Conservation (phyloP, 805 yeast genomes). For the Kodamaea leandrae region DNA sequence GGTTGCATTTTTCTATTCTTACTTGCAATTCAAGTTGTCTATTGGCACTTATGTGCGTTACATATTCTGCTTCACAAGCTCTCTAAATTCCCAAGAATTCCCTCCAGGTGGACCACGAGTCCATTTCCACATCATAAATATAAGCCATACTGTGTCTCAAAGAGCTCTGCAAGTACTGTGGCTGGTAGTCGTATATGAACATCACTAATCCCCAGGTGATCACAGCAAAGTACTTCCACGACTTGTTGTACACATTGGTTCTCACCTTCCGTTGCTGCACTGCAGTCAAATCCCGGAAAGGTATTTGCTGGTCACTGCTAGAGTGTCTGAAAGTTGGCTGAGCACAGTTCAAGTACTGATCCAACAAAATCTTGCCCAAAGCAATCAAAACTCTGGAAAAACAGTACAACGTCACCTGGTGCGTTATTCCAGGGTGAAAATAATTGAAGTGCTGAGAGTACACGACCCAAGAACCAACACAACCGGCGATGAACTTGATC, state of each 20-base stretch:
- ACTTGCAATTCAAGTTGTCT: too few species aligned
- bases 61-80: too few species aligned
- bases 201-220: conserved; percentile 72
- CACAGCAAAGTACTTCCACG: conserved; percentile 62
- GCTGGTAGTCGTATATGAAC: conserved; percentile 64
- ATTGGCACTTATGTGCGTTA: too few species aligned
- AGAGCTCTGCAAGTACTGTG: conserved; percentile 59
- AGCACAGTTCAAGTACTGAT: conserved; percentile 32
- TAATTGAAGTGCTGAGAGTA: conserved; percentile 44
- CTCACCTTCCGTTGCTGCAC: conserved; percentile 35
- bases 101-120: conserved; percentile 47
- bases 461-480: conserved; percentile 42
- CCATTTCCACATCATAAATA: conserved; percentile 59
- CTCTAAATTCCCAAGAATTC: conserved; percentile 39
- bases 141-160: conserved; percentile 69
- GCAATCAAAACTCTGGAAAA: conserved; percentile 67
- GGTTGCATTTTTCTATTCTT: too few species aligned
- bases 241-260: conserved; percentile 16
- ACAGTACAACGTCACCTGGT: conserved; percentile 72
- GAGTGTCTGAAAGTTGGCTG: conserved; percentile 30
- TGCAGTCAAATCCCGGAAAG: conserved; percentile 27
- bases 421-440: conserved; percentile 53
- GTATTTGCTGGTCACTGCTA: conserved; percentile 18
- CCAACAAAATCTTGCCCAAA: conserved; percentile 50
- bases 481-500: conserved; percentile 39